Base-by-base conservation (phyloP, 345 rosid species). In the Populus euphratica region DNA sequence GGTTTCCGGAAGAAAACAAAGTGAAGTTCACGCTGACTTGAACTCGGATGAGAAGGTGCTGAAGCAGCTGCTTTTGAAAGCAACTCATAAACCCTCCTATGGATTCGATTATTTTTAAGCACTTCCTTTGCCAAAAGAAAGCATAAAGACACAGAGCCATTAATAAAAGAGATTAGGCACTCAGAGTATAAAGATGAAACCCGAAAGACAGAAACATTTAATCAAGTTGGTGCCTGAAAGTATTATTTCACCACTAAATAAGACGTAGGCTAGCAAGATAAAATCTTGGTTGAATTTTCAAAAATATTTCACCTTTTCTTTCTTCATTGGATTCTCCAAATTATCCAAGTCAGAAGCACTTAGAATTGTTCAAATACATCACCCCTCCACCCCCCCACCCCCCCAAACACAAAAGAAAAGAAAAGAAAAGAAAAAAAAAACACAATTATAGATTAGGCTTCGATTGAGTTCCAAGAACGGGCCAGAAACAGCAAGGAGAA, bases 1-100 rank as follows among this genome's bases (percentile, higher is more conserved):
- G 99, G 97, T 74, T 90, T 92, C 76, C 78, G 86, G 85, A 90
- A 93, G 89, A 95, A 95, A 83, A 91, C 85, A 86, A 95, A 93
- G 76, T 91, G 93, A 75, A 95, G 93, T 82, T 95, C 94, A 49
- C 86, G 87, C 79, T 86, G 92, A 82, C 84, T 89, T 44, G 89
- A 80, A 74, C 78, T 81, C 18, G 86, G 86, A 79, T 73, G 67
- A 63, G 88, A 80, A 76, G 84, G 77, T 76, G 77, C 80, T 6
- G 85, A 76, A 52, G 82, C 56, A 70, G 88, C 88, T 25, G 93
- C 93, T 85, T 88, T 93, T 31, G 91, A 89, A 73, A 93, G 89
- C 83, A 93, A 78, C 76, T 93, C 95, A 29, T 90, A 81, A 76
- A 91, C 87, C 81, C 94, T 89, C 89, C 83, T 90, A 63, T 84